Evolutionary conservation across 169 alveolate species (phyloP).

Genomic region (Gregarina niphandrodes): DNA sequence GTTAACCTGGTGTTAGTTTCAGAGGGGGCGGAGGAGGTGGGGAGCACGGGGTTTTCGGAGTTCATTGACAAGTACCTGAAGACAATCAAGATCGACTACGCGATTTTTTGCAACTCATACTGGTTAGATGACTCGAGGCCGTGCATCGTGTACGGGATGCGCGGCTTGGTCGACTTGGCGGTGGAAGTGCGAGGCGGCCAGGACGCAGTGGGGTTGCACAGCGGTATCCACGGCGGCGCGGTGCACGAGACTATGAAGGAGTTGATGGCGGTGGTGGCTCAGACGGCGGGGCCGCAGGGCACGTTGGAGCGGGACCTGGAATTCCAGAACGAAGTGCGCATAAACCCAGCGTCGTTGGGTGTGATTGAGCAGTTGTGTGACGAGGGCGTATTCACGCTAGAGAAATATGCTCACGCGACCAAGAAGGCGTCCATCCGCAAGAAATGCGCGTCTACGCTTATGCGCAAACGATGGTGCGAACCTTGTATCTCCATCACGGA

Average conservation of each 20-base stretch:
- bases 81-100: slow-evolving; percentile 8
- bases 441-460: too few relatives aligned
- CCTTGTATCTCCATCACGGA: slow-evolving; percentile 4
- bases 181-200: slow-evolving; percentile 5
- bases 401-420: neutral
- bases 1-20: slow-evolving; percentile 18
- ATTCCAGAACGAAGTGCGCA: too few relatives aligned
- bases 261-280: neutral
- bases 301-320: too few relatives aligned
- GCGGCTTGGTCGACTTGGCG: slow-evolving; percentile 17
- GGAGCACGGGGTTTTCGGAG: slow-evolving; percentile 7
- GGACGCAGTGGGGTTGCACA: slow-evolving; percentile 9
- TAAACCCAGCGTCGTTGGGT: too few relatives aligned
- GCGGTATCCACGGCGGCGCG: slow-evolving; percentile 23
- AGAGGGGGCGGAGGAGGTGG: slow-evolving; percentile 22
- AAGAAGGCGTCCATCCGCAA: neutral
- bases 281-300: too few relatives aligned
- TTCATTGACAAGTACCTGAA: slow-evolving; percentile 1
- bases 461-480: neutral
- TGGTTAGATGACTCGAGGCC: slow-evolving; percentile 22
- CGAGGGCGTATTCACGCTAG: neutral
- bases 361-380: too few relatives aligned
- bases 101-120: slow-evolving; percentile 15
- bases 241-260: slow-evolving; percentile 20
- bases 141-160: slow-evolving; percentile 25